phyloP scores from a whole-genome alignment of 75 land plant genomes.

The Sequoia sempervirens region DNA sequence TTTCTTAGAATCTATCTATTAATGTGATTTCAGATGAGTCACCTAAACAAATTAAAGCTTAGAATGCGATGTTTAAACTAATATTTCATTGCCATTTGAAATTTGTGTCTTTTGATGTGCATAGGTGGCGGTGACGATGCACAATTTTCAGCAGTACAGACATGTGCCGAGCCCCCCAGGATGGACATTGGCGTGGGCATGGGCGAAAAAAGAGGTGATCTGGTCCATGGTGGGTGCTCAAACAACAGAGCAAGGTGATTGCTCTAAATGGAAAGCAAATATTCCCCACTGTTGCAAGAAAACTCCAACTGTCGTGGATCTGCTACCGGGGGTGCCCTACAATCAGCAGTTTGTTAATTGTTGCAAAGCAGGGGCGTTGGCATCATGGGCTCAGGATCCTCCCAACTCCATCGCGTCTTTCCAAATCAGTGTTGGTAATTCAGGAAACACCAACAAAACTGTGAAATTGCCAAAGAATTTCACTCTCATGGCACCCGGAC shows the following conservation, averaged over 20 bases:
- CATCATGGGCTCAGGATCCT: slow-evolving; percentile 12
- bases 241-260: slow-evolving; percentile 36
- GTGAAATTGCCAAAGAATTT: slow-evolving; percentile 26
- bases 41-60: too few species aligned
- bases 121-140: slow-evolving; percentile 82
- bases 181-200: slow-evolving; percentile 81
- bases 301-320: slow-evolving; percentile 29
- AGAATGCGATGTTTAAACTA: too few species aligned
- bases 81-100: neutral
- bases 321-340: slow-evolving; percentile 27
- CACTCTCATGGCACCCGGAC: slow-evolving; percentile 30
- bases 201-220: slow-evolving; percentile 81
- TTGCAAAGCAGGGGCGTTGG: slow-evolving; percentile 16
- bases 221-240: slow-evolving; percentile 59
- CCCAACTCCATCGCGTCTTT: slow-evolving; percentile 12
- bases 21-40: too few species aligned
- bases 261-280: slow-evolving; percentile 17
- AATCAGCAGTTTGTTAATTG: slow-evolving; percentile 12
- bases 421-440: slow-evolving; percentile 26
- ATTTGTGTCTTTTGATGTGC: neutral
- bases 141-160: slow-evolving; percentile 80
- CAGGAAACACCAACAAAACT: slow-evolving; percentile 28
- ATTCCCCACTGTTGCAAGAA: slow-evolving; percentile 30
- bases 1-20: too few species aligned
- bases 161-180: slow-evolving; percentile 76